Percentiles rank a stretch among this genome's conserved stretches.
These are phyloP conservation scores for Vigna mungo DNA, from an alignment of 306 rosid species.

Conservation along the genomic window DNA sequence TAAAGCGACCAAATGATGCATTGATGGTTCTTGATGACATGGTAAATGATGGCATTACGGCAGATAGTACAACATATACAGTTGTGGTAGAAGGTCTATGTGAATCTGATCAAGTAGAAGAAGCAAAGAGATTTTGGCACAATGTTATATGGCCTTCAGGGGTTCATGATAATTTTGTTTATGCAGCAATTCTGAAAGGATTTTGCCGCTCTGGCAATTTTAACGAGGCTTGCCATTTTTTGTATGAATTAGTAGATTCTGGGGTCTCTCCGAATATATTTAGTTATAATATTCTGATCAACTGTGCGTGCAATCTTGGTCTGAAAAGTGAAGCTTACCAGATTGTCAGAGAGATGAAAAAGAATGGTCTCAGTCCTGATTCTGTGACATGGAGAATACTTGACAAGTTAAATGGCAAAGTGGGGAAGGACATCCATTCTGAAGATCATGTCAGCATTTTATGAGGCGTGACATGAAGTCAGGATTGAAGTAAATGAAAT, in stretches of 20 bases:
- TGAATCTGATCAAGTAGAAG: slow-evolving; percentile 66
- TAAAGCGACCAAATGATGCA: slow-evolving; percentile 61
- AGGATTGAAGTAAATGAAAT: slow-evolving; percentile 13
- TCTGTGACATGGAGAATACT: slow-evolving; percentile 93
- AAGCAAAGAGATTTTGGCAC: slow-evolving; percentile 81
- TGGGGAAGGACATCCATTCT: slow-evolving; percentile 19
- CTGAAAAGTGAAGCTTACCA: slow-evolving; percentile 72
- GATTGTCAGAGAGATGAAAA: slow-evolving; percentile 79
- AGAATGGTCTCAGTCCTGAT: slow-evolving; percentile 77
- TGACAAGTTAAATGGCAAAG: slow-evolving; percentile 60
- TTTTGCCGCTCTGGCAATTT: slow-evolving; percentile 62
- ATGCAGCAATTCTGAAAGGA: slow-evolving; percentile 82
- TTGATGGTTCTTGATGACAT: slow-evolving; percentile 53
- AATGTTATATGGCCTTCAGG: slow-evolving; percentile 86
- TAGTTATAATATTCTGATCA: slow-evolving; percentile 78
- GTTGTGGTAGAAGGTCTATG: slow-evolving; percentile 73
- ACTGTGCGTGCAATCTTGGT: slow-evolving; percentile 70
- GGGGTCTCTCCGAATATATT: slow-evolving; percentile 78
- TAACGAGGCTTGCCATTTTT: slow-evolving; percentile 78
- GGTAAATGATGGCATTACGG: slow-evolving; percentile 56
- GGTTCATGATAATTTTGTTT: slow-evolving; percentile 77
- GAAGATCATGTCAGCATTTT: slow-evolving; percentile 46
- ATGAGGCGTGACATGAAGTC: slow-evolving; percentile 32
- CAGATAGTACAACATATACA: slow-evolving; percentile 66
- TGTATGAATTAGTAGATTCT: slow-evolving; percentile 81